Evolutionary conservation across 768 basidiomycete genomes (phyloP), one percentile per base, ranked within the genome.

Genomic region (Collybia nuda): DNA sequence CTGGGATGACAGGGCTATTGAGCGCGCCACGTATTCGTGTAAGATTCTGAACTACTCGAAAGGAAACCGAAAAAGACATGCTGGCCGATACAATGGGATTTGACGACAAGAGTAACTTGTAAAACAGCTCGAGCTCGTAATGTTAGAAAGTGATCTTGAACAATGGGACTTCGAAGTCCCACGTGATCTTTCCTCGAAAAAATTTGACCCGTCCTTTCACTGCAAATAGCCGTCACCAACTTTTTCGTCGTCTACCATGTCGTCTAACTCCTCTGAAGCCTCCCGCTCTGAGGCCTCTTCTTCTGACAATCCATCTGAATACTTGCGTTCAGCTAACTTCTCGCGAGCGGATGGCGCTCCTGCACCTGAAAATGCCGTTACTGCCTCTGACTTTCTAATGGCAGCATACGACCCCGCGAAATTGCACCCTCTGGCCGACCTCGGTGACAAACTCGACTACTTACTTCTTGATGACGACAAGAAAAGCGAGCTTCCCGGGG

Each of bases 391-490:
- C 76, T 75, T 98, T 59, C 87, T 98, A 59, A 77, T 84, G 72
- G 85, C 85, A 57, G 81, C 88, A 9, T 95, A 92, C 72, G 94
- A 98, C 75, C 91, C 95, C 47, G 81, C 92, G 45, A 86, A 84
- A 72, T 79, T 99, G 48, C 97, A 99, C 67, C 97, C 97, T 49
- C 76, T 99, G 62, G 95, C 97, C 40, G 86, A 86, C 48, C 76
- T 98, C 54, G 88, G 93, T 55, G 91, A 93, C 68, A 88, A 93
- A 77, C 75, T 99, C 58, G 97, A 99, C 72, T 98, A 97, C 73
- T 76, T 99, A 47, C 79, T 91, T 59, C 81, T 99, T 51, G 96
- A 98, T 56, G 97, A 99, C 69, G 96, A 96, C 74, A 96, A 98
- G 77, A 86, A 87, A 60, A 93, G 72, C 68, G 85, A 92, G 48